Evolutionary conservation across 2,329 filamentous ascomycete species (phyloP), one percentile per base, ranked within the genome.

Genomic region (Apiospora arundinis): DNA sequence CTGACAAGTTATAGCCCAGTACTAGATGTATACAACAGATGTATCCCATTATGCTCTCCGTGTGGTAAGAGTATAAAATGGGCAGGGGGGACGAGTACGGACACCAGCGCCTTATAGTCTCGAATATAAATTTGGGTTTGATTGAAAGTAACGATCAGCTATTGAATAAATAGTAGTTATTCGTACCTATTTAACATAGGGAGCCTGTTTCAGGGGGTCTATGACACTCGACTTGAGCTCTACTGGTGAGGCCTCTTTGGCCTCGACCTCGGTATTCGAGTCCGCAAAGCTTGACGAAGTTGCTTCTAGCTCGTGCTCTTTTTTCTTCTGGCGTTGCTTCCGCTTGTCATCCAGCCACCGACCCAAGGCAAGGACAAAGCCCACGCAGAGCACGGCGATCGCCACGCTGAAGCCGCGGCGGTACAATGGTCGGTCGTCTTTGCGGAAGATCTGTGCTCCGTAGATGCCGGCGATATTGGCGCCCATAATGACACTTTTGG

Each of bases 331-430:
- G 49, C 49, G 49, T 32, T 56, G 49, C 49, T 18, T 32, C 14
- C 49, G 25, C 49, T 56, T 56, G 49, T 56, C 49, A 25, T 56
- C 49, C 14, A 56, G 23, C 49, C 49, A 56, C 14, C 49, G 25
- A 18, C 49, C 25, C 25, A 56, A 12, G 12, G 25, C 14, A 6
- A 56, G 11, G 49, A 56, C 23, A 16, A 56, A 56, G 25, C 49
- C 49, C 25, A 56, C 25, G 49, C 49, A 56, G 14, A 56, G 49
- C 25, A 56, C 49, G 14, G 49, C 49, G 4, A 56, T 56, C 0
- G 49, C 49, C 49, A 56, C 49, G 49, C 49, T 67, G 44, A 67
- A 67, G 23, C n/a, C 63, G 16, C 44, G 37, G 23, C n/a, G 63
- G 37, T 67, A 67, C 63, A 67, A 32, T 5, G 63, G 63, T 12